Percentiles rank a stretch among this genome's conserved stretches.
These are phyloP conservation scores for Podila epicladia DNA, from an alignment of 192 early-diverging fungal species.

Conservation along the genomic window DNA sequence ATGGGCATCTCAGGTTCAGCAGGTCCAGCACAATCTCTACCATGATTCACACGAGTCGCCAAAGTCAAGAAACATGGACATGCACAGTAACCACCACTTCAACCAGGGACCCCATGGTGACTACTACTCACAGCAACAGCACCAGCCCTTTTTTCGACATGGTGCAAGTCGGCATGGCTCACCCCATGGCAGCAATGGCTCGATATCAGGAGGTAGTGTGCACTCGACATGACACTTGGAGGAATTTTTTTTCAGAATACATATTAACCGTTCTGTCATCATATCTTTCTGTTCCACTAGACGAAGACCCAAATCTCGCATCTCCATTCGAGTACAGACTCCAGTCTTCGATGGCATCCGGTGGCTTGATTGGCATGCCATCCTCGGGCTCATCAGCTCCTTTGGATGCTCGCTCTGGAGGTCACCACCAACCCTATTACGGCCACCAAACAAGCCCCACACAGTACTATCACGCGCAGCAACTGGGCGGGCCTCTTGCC, in stretches of 20 bases:
- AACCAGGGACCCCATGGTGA: conserved; percentile 32
- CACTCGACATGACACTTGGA: neutral
- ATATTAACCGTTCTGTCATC: neutral
- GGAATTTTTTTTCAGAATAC: neutral
- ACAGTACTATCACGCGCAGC: conserved; percentile 35
- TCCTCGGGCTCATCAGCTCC: conserved; percentile 19
- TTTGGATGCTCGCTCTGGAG: conserved; percentile 31
- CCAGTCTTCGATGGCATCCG: conserved; percentile 31
- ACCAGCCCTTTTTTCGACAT: conserved; percentile 25
- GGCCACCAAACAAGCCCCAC: conserved; percentile 37
- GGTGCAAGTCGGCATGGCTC: conserved; percentile 45
- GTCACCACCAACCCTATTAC: conserved; percentile 35
- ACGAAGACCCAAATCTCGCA: conserved; percentile 39
- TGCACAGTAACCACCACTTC: conserved; percentile 36
- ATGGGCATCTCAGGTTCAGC: conserved; percentile 38
- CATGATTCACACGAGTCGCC: conserved; percentile 39
- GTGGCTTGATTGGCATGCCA: conserved; percentile 43
- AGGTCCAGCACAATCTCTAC: conserved; percentile 23
- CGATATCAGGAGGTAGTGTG: conserved; percentile 39
- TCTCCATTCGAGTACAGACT: conserved; percentile 48
- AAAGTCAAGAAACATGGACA: conserved; percentile 22
- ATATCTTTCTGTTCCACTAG: conserved; percentile 6
- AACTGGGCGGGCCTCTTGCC: conserved; percentile 33
- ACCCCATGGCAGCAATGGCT: conserved; percentile 45
- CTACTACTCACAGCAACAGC: conserved; percentile 46